Base-by-base conservation (phyloP, 1,139 yeast species). In the Nematodospora anomalae region DNA sequence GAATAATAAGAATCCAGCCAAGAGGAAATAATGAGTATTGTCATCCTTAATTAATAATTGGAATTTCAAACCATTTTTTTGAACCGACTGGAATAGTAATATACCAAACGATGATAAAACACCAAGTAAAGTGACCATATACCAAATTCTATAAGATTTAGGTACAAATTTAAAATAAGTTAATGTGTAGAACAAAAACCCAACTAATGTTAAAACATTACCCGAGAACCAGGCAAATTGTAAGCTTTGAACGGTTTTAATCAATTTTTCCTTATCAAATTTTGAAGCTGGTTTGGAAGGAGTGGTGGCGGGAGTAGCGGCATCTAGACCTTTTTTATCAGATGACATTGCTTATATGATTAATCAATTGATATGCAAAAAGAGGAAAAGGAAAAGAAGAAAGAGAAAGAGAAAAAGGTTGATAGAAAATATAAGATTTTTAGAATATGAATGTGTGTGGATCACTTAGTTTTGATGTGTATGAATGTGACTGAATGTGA, bases 21-120 rank as follows among this genome's bases (percentile, higher is more conserved):
- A 62, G 13, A 58, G 43, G 37, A 75, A 60, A 50, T 75, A 76
- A 46, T 75, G 80, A 26, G 67, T 62, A 44, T 76, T 76, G 44
- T 75, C 80, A 51, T 76, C 80, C 35, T 49, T 53, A 28, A 52
- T 40, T 16, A 60, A 45, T 5, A 41, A 35, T n/a, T 36, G 40
- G 5, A 47, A 33, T 23, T 53, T 50, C 21, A 63, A 85, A 51
- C 70, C 64, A 58, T 53, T 52, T 51, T 62, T 68, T 40, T 54
- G 60, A 35, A 62, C 48, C 41, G 58, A 49, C 52, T 88, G 92
- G 60, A 70, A 80, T 21, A 85, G 62, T 42, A 88, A 84, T 45
- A 90, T 78, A 16, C 88, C 89, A 60, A 87, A 89, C 26, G 95
- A 81, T 48, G 73, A 76, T 33, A 86, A 57, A 5, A 85, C 81